Evolutionary conservation across 2,329 filamentous ascomycete genomes (phyloP).

Genomic region (Thelonectria olida): DNA sequence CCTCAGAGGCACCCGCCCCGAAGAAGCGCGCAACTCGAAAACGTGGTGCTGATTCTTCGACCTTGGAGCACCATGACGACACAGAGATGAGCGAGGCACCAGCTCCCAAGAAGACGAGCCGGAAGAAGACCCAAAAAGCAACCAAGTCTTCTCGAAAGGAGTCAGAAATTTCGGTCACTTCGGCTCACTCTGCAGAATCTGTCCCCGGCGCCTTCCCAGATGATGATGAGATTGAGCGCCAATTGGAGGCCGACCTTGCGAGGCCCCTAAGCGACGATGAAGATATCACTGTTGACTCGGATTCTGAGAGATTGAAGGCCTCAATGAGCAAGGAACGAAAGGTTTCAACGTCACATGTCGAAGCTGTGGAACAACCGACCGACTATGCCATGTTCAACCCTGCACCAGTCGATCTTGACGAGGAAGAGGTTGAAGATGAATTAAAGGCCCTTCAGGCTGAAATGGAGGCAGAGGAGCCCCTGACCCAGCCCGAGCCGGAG

Average conservation of each 20-base stretch:
- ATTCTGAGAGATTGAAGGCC: constrained; percentile 52
- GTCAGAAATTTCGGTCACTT: constrained; percentile 62
- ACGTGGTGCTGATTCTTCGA: constrained; percentile 57
- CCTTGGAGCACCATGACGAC: constrained; percentile 50
- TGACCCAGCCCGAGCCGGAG: constrained; percentile 14
- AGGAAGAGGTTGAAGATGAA: constrained; percentile 61
- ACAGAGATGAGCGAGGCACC: constrained; percentile 51
- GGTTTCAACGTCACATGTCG: constrained; percentile 37
- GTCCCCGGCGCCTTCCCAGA: constrained; percentile 58
- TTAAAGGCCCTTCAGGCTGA: constrained; percentile 59
- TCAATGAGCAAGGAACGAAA: constrained; percentile 43
- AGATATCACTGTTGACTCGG: constrained; percentile 56
- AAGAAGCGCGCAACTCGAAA: constrained; percentile 68
- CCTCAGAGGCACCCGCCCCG: constrained; percentile 58
- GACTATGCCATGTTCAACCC: constrained; percentile 65
- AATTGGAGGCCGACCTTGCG: constrained; percentile 72
- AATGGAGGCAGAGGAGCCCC: constrained; percentile 51
- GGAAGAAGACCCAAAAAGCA: constrained; percentile 51
- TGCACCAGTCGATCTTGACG: constrained; percentile 53
- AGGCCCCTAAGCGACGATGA: constrained; percentile 64
- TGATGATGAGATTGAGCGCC: constrained; percentile 73
- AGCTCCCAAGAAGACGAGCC: constrained; percentile 40
- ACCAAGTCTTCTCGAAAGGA: constrained; percentile 46
- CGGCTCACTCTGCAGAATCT: constrained; percentile 55
- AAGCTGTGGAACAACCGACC: constrained; percentile 42